These are phyloP conservation scores for Aspergillus haitiensis DNA, from an alignment of 495 filamentous ascomycete species.

Conservation along the genomic window DNA sequence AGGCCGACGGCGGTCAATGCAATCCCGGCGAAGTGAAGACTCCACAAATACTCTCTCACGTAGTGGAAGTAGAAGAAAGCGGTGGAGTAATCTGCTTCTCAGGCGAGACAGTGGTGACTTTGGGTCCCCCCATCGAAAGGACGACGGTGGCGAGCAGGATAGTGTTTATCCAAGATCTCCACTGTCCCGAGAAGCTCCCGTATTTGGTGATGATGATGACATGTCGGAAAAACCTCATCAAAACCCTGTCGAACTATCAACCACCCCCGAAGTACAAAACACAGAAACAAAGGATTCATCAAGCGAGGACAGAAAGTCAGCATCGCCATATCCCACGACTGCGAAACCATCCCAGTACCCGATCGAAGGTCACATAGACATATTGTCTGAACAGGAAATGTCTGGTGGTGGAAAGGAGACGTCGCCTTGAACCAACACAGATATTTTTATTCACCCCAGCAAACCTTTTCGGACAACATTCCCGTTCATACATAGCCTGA, in stretches of 20 bases:
- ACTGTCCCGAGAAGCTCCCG: slow-evolving; percentile 35
- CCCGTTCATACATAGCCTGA: too few species aligned
- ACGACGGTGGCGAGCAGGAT: slow-evolving; percentile 27
- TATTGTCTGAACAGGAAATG: too few species aligned
- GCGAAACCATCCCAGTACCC: not conserved
- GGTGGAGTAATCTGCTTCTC: slow-evolving; percentile 48
- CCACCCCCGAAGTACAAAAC: slow-evolving; percentile 1
- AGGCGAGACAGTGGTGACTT: slow-evolving; percentile 43
- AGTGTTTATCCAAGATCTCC: slow-evolving; percentile 38
- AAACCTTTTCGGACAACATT: too few species aligned
- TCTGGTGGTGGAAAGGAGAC: too few species aligned
- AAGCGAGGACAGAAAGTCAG: not conserved
- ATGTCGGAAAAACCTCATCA: not conserved
- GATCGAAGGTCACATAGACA: too few species aligned
- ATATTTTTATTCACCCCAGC: too few species aligned
- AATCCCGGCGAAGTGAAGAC: slow-evolving; percentile 34
- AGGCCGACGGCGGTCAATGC: slow-evolving; percentile 37
- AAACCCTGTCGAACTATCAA: not conserved
- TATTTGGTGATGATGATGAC: slow-evolving; percentile 17
- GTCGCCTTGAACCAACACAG: too few species aligned
- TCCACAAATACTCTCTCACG: slow-evolving; percentile 31
- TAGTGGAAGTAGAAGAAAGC: slow-evolving; percentile 45
- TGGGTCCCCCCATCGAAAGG: slow-evolving; percentile 21
- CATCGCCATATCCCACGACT: not conserved
- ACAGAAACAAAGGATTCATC: not conserved